phyloP scores from a whole-genome alignment of 164 flowering plant genomes.

The Umbellularia californica region DNA sequence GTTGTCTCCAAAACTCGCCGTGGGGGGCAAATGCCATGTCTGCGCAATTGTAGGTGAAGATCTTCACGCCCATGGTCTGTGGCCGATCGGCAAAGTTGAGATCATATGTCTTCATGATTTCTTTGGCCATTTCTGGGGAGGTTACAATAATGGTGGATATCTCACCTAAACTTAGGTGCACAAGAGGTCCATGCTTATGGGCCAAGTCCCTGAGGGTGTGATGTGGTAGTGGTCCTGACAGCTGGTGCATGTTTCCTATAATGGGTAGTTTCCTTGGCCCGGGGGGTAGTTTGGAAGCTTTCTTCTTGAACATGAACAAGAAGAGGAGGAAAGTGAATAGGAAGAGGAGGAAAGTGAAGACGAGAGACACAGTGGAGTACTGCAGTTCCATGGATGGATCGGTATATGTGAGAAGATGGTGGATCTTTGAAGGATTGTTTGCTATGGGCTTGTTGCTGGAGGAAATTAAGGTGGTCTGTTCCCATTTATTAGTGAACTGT shows the following conservation, averaged over 20 bases:
- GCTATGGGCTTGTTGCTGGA: too few species aligned
- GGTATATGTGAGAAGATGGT: too few species aligned
- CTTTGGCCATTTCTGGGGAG: constrained; percentile 10
- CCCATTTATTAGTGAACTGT: too few species aligned
- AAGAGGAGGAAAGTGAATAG: background rate
- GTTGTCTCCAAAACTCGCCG: constrained; percentile 15
- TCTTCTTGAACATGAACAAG: background rate
- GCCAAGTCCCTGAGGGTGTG: constrained; percentile 1
- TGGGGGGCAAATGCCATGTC: constrained; percentile 19
- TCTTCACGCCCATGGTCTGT: background rate
- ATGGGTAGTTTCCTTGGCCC: constrained; percentile 8
- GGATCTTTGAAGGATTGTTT: too few species aligned
- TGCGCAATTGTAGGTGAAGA: constrained; percentile 3
- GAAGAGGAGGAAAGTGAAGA: constrained; percentile 2
- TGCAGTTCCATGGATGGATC: background rate
- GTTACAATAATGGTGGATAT: constrained; percentile 1
- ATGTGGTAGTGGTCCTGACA: background rate
- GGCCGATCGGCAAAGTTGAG: constrained; percentile 14
- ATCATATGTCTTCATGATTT: constrained; percentile 22
- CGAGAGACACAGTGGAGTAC: background rate
- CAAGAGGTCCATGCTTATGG: constrained; percentile 6
- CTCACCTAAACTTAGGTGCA: constrained; percentile 5
- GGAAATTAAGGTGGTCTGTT: too few species aligned
- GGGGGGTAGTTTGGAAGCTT: constrained; percentile 4
- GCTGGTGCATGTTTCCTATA: constrained; percentile 10